Evolutionary conservation across 257 asterid genomes (phyloP).

Genomic region (Solanum raphanifolium): DNA sequence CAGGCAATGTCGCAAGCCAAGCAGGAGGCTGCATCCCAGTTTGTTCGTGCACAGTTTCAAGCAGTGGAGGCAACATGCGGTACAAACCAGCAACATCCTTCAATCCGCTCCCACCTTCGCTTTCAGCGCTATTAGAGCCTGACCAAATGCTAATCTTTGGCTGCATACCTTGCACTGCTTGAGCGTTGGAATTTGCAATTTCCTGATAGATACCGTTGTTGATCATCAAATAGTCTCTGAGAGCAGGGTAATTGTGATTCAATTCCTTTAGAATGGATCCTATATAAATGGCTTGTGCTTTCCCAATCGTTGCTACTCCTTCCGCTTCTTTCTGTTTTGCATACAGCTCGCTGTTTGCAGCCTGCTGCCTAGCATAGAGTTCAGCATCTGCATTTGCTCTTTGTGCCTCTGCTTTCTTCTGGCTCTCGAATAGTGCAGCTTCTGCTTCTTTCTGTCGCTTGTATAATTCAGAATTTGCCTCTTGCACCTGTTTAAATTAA

Average conservation of each 20-base stretch:
- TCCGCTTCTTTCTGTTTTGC: conserved; percentile 4
- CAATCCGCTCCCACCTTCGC: not conserved
- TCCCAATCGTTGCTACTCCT: conserved; percentile 1
- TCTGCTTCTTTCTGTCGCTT: conserved; percentile 4
- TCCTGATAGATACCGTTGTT: conserved; percentile 2
- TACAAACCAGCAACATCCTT: conserved; percentile 3
- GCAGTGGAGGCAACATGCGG: conserved; percentile 3
- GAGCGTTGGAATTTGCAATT: not conserved
- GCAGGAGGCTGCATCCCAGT: conserved; percentile 12
- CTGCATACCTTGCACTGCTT: conserved; percentile 3
- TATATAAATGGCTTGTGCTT: not conserved
- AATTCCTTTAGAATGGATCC: not conserved
- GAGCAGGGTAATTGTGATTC: not conserved
- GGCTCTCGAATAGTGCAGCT: not conserved
- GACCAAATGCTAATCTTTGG: conserved; percentile 10
- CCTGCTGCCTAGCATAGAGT: not conserved
- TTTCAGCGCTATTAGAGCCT: not conserved
- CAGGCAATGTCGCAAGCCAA: conserved; percentile 2
- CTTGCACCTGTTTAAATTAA: conserved; percentile 3
- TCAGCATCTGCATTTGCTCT: conserved; percentile 3
- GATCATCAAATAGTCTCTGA: conserved; percentile 10
- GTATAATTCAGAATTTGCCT: conserved; percentile 5
- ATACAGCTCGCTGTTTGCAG: not conserved
- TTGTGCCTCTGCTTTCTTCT: conserved; percentile 7
- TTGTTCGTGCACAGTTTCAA: conserved; percentile 6